A percentile compares a stretch with the other conserved stretches of the same genome.
Evolutionary conservation across 2,329 filamentous ascomycete genomes (phyloP).

Genomic region (Didymella glomerata): DNA sequence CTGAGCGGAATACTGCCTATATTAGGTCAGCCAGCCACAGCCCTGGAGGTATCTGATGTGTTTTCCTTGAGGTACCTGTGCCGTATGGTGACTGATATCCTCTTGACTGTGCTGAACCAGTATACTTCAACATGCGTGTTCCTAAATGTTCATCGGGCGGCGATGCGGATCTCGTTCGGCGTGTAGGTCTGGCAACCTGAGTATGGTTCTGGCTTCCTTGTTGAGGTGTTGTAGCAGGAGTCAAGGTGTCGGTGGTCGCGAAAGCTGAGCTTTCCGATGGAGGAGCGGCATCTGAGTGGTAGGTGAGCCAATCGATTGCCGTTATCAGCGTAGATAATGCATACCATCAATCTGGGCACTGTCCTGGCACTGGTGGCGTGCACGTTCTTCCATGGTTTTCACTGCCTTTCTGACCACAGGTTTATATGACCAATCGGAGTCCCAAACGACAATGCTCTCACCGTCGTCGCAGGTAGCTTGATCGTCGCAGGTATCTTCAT

Average conservation of each 20-base stretch:
- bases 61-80: not conserved
- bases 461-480: too few species aligned
- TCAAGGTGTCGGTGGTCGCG: not conserved
- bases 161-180: not conserved
- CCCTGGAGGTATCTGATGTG: not conserved
- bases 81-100: not conserved
- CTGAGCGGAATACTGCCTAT: not conserved
- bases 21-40: not conserved
- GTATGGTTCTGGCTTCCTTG: not conserved
- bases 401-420: too few species aligned
- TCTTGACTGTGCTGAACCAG: not conserved
- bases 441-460: too few species aligned
- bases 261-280: not conserved
- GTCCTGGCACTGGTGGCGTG: too few species aligned
- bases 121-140: not conserved
- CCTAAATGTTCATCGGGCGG: not conserved
- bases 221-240: not conserved
- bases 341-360: not conserved
- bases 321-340: not conserved
- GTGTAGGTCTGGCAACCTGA: not conserved
- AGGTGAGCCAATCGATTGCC: not conserved
- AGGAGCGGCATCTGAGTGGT: not conserved
- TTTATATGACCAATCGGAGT: too few species aligned
- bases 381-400: too few species aligned
- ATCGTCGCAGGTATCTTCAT: not conserved